phyloP scores from a whole-genome alignment of 169 alveolate genomes.

The Theileria parva region DNA sequence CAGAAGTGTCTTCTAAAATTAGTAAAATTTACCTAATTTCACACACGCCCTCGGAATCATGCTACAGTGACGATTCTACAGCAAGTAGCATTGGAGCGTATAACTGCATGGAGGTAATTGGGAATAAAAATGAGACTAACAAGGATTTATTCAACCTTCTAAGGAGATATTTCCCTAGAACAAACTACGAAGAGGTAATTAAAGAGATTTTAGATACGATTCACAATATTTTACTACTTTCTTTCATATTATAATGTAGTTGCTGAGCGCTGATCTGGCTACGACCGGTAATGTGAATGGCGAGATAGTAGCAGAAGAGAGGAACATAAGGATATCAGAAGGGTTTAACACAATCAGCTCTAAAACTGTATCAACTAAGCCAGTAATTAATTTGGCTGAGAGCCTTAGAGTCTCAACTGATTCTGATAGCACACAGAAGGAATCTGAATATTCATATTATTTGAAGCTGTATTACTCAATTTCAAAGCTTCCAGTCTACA shows the following conservation, averaged over 20 bases:
- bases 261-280: constrained; percentile 47
- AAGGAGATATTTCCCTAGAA: constrained; percentile 54
- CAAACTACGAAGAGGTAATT: constrained; percentile 39
- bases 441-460: constrained; percentile 44
- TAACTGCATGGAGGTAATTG: constrained; percentile 9
- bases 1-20: constrained; percentile 37
- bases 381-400: constrained; percentile 40
- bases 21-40: constrained; percentile 30
- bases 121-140: background rate
- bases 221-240: background rate
- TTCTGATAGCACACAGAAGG: constrained; percentile 39
- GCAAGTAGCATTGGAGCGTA: background rate
- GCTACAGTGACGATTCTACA: constrained; percentile 12
- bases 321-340: constrained; percentile 60
- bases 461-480: constrained; percentile 46
- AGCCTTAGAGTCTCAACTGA: constrained; percentile 52
- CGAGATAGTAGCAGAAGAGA: constrained; percentile 49
- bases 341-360: constrained; percentile 19
- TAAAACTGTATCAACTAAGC: background rate
- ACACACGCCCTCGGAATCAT: constrained; percentile 13
- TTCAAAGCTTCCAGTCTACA: constrained; percentile 46
- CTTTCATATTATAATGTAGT: background rate
- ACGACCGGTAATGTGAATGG: constrained; percentile 58
- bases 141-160: constrained; percentile 9
- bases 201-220: background rate